Conservation (phyloP, 768 basidiomycete genomes). For the Cystobasidium ongulense region DNA sequence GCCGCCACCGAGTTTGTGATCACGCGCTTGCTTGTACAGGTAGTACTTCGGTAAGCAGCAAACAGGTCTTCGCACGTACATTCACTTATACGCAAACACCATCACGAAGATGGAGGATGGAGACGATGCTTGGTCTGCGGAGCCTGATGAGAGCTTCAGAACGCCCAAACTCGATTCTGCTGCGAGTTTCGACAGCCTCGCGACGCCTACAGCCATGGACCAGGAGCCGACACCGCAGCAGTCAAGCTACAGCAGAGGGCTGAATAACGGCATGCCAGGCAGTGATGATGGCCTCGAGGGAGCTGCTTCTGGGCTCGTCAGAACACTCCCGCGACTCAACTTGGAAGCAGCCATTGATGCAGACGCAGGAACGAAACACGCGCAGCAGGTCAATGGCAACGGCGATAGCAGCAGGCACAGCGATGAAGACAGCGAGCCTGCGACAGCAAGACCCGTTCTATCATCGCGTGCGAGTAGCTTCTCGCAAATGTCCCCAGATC, state of each 20-base stretch:
- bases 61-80: no score
- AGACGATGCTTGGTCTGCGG: not conserved
- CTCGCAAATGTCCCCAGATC: not conserved
- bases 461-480: not conserved
- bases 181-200: not conserved
- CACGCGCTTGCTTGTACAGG: no score
- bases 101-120: not conserved
- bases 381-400: not conserved
- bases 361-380: not conserved
- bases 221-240: not conserved
- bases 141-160: not conserved
- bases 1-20: not conserved
- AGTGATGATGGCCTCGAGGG: not conserved
- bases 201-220: not conserved
- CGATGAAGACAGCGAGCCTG: constrained; percentile 5
- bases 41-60: no score
- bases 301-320: not conserved
- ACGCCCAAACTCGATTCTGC: not conserved
- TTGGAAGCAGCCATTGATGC: constrained; percentile 7
- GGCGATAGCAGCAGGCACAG: not conserved
- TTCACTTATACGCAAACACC: not conserved
- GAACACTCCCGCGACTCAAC: not conserved
- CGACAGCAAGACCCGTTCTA: not conserved
- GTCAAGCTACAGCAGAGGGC: not conserved
- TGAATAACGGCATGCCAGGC: not conserved